Evolutionary conservation across 768 basidiomycete species (phyloP).

Genomic region (Sporobolomyces phaffii): DNA sequence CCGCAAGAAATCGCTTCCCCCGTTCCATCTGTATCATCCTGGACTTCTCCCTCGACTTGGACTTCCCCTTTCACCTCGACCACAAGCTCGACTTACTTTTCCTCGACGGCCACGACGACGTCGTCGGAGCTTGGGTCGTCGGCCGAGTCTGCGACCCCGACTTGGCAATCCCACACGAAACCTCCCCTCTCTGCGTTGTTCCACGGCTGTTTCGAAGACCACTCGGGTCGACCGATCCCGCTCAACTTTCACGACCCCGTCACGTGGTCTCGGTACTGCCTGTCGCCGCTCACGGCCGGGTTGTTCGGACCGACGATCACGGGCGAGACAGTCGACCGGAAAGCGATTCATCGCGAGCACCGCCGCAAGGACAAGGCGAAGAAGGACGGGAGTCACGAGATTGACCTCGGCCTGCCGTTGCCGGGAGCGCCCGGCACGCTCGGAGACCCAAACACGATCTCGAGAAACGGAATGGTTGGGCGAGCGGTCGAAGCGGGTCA

Average conservation of each 20-base stretch:
- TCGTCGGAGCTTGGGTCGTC: not conserved
- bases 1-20: not conserved
- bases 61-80: not conserved
- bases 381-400: not conserved
- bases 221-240: constrained; percentile 11
- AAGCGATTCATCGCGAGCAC: not conserved
- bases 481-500: not conserved
- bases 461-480: not conserved
- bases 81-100: not conserved
- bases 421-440: constrained; percentile 13
- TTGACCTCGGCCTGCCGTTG: not conserved
- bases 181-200: constrained; percentile 13
- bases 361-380: not conserved
- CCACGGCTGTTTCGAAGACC: constrained; percentile 35
- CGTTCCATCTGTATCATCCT: not conserved
- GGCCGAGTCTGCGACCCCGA: not conserved
- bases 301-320: constrained; percentile 2
- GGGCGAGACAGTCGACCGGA: not conserved
- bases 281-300: constrained; percentile 25
- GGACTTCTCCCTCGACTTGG: constrained; percentile 8
- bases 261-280: constrained; percentile 14
- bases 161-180: not conserved
- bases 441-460: constrained; percentile 3
- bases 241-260: constrained; percentile 33
- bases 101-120: no score